phyloP scores from a whole-genome alignment of 169 alveolate species.

The Eimeria acervulina region DNA sequence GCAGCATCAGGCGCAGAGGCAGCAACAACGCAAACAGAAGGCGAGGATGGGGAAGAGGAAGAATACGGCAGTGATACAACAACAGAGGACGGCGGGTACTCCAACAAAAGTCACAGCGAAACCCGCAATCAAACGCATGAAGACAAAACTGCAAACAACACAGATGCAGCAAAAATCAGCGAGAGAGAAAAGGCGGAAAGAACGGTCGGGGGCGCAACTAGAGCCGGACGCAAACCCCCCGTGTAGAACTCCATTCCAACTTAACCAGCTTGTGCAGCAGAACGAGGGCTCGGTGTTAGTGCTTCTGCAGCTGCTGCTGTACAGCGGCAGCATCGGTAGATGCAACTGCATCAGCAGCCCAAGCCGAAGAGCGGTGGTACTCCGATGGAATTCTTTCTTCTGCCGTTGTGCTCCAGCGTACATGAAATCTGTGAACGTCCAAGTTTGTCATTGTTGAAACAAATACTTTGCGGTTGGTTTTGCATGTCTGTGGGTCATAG shows the following conservation, averaged over 20 bases:
- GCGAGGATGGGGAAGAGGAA: not conserved
- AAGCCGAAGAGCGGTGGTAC: not conserved
- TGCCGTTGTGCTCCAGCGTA: not conserved
- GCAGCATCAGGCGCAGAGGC: not conserved
- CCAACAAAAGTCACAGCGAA: not conserved
- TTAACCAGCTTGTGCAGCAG: not conserved
- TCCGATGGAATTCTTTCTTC: not conserved
- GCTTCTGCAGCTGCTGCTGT: not conserved
- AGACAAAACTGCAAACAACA: not conserved
- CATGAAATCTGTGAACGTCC: not conserved
- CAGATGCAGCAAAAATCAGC: not conserved
- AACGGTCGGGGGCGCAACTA: conserved; percentile 18
- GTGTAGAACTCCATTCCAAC: not conserved
- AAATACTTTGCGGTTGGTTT: not conserved
- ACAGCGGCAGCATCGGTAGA: not conserved
- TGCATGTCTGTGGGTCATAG: no score
- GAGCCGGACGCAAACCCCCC: conserved; percentile 27
- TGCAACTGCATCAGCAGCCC: not conserved
- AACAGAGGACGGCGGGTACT: conserved; percentile 13
- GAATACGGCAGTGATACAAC: not conserved
- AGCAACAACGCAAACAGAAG: not conserved
- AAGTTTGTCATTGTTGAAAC: not conserved
- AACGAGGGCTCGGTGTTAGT: not conserved
- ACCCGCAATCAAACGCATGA: not conserved
- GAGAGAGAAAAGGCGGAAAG: conserved; percentile 50